Base-by-base conservation (phyloP, 306 rosid species). In the Canavalia ensiformis region DNA sequence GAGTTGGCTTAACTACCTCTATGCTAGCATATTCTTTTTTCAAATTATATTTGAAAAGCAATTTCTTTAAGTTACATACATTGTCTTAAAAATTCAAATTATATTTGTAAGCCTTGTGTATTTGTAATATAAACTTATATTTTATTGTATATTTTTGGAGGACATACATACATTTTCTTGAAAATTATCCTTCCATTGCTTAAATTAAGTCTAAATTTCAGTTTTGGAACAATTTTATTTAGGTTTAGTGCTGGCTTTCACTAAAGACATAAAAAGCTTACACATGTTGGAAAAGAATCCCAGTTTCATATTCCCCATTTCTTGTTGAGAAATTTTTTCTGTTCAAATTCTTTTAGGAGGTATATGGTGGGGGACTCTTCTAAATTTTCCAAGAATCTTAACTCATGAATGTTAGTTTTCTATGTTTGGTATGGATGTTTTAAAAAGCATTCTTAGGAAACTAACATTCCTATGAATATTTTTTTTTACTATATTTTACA, bases 261-360 rank as follows among this genome's bases (percentile, higher is more conserved):
- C 29, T 18, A 45, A 59, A 65, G 41, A 34, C n/a, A 29, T 55
- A 10, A 33, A 12, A 54, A 25, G 45, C 59, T 66, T 65, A 55
- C 50, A 34, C 52, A 34, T 46, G 75, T 59, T 75, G 76, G 63
- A 68, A n/a, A 58, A 44, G 30, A 28, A 56, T 60, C 58, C 55
- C n/a, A 57, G 31, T 59, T 67, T 66, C 25, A 65, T 78, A 72
- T 34, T 50, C 37, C 42, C 12, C 75, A 12, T 71, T 72, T 78
- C 41, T 71, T 71, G 41, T 71, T 33, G 45, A 46, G 34, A 69
- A n/a, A 1, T 1, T 45, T n/a, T 29, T 76, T 62, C 57, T 69
- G 12, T n/a, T 69, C 1, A 76, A 35, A 45, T 42, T 45, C 8
- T 56, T 11, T 6, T 25, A 18, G 25, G 25, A 18, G 25, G 25